Base-by-base conservation (phyloP, 2,329 filamentous ascomycete genomes). In the Corinectria fuckeliana region DNA sequence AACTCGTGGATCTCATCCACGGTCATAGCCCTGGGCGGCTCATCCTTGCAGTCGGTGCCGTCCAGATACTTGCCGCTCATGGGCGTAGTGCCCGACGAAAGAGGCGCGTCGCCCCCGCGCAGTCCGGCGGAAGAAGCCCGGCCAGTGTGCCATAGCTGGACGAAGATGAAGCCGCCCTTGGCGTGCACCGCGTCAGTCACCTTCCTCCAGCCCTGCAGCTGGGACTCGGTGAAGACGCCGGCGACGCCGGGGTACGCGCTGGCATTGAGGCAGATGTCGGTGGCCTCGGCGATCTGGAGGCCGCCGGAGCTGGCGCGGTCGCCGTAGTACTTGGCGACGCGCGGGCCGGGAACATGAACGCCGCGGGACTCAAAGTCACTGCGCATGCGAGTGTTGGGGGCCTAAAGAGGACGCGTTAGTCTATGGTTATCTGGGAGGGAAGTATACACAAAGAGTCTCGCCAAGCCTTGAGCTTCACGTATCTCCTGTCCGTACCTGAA, bases 121-220 rank as follows among this genome's bases (percentile, higher is more conserved):
- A 69, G 61, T 0, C 63, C 67, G 4, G 63, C 72, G 34, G 50
- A 74, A 3, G 84, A 82, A 3, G 81, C 80, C 3, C 88, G 80
- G 10, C 88, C 87, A 2, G 86, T 75, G 1, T 82, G 81, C 84
- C 85, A 89, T 1, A 91, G 77, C 73, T 90, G 88, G 18, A 81
- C 72, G 74, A 80, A 89, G 64, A 89, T 86, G 69, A 69, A 62
- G 7, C 74, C 74, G 4, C 73, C 68, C 36, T 71, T 69, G 7
- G 68, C 71, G 26, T 69, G 69, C 16, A 71, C 69, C 4, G 67
- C 69, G 13, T 71, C 69, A 1, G 69, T 71, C 7, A 71, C 67
- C 48, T 64, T 66, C 16, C 61, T 61, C 60, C 72, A 74, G 1
- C 63, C 72, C n/a, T 65, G 56, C 3, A 75, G 57, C 59, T 75